phyloP scores from a whole-genome alignment of 2,329 filamentous ascomycete genomes.

The Xylariaceae sp. region DNA sequence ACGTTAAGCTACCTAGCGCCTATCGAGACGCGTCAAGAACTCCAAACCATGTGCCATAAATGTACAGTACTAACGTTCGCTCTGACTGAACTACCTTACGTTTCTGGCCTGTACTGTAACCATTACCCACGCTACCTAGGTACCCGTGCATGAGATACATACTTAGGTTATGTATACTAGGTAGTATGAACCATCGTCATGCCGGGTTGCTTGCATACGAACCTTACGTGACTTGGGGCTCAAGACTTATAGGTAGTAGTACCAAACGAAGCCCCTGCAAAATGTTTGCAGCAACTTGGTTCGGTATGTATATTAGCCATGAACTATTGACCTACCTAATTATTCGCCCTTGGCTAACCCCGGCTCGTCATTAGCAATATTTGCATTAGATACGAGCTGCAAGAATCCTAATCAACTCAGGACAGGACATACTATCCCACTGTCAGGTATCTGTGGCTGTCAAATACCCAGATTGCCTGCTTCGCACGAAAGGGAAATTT shows the following conservation, averaged over 20 bases:
- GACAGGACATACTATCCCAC: conserved; percentile 22
- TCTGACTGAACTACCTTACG: conserved; percentile 24
- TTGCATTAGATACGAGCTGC: background rate
- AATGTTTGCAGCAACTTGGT: background rate
- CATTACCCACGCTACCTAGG: background rate
- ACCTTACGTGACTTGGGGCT: background rate
- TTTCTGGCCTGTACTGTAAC: conserved; percentile 8
- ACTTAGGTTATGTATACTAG: too few species aligned
- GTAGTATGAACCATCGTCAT: background rate
- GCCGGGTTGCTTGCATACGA: background rate
- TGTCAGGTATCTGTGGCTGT: conserved; percentile 14
- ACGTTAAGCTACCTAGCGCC: background rate
- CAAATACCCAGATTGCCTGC: conserved; percentile 29
- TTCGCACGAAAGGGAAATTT: conserved; percentile 27
- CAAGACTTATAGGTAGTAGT: background rate
- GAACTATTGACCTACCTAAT: background rate
- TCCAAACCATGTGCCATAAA: conserved; percentile 8
- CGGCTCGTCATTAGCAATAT: background rate
- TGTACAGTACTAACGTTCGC: conserved; percentile 4
- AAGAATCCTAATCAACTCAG: conserved; percentile 22
- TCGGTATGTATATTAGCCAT: background rate
- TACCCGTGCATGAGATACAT: background rate
- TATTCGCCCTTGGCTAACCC: background rate
- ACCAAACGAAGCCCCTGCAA: background rate
- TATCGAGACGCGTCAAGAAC: conserved; percentile 14